These are phyloP conservation scores for Wickerhamomyces kurtzmanii DNA, from an alignment of 805 yeast species.

Conservation along the genomic window DNA sequence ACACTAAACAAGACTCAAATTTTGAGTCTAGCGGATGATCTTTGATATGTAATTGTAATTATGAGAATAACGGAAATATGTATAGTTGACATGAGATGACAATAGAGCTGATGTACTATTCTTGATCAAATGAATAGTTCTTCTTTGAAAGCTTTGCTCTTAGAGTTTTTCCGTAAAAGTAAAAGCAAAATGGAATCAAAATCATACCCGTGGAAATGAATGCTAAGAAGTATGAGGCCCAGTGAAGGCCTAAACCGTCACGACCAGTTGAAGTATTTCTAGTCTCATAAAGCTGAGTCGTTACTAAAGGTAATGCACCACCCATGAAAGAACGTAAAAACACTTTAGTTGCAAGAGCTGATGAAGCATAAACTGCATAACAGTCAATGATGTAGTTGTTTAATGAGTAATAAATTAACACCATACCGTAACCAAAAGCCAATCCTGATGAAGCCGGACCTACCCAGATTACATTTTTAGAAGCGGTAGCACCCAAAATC, in stretches of 20 bases:
- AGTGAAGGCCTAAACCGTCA: slow-evolving; percentile 66
- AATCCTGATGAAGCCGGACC: slow-evolving; percentile 74
- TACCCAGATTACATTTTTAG: slow-evolving; percentile 65
- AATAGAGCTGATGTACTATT: too few relatives aligned
- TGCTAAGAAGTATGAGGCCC: slow-evolving; percentile 77
- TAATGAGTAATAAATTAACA: slow-evolving; percentile 65
- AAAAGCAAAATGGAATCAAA: slow-evolving; percentile 60
- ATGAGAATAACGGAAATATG: too few relatives aligned
- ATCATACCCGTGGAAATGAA: slow-evolving; percentile 74
- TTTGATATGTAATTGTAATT: too few relatives aligned
- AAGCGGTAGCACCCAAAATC: slow-evolving; percentile 73
- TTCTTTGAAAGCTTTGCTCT: slow-evolving; percentile 61
- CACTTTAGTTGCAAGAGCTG: slow-evolving; percentile 75
- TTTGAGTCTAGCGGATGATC: too few relatives aligned
- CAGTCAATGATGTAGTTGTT: slow-evolving; percentile 86
- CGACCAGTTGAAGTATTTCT: too few relatives aligned
- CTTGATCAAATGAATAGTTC: slow-evolving; percentile 42
- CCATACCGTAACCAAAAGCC: slow-evolving; percentile 72
- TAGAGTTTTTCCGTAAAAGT: slow-evolving; percentile 52
- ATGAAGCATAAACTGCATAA: slow-evolving; percentile 72
- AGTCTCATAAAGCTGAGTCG: slow-evolving; percentile 70
- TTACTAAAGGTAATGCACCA: slow-evolving; percentile 77
- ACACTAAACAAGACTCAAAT: too few relatives aligned
- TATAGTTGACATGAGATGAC: too few relatives aligned
- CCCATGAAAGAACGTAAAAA: slow-evolving; percentile 78